Percentiles rank a stretch among this genome's conserved stretches.
phyloP scores from a whole-genome alignment of 176 grass and related monocot genomes.

The Aegilops speltoides region DNA sequence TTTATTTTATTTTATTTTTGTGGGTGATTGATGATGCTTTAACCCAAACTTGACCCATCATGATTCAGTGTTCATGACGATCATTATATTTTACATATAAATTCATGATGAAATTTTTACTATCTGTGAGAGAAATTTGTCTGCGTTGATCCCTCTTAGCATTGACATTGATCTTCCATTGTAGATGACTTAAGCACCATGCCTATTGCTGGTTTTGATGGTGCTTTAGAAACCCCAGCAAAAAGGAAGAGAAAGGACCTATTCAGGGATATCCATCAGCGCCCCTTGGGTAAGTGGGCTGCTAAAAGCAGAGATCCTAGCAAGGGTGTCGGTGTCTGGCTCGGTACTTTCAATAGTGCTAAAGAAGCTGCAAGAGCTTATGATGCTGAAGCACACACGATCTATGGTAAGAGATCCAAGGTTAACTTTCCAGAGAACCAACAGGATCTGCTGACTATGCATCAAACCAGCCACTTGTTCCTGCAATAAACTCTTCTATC shows the following conservation, averaged over 20 bases:
- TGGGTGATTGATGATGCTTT: too few species aligned
- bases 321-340: slow-evolving; percentile 88
- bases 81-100: too few species aligned
- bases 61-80: too few species aligned
- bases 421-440: slow-evolving; percentile 79
- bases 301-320: slow-evolving; percentile 92
- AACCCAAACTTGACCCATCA: too few species aligned
- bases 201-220: slow-evolving; percentile 41
- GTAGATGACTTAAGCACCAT: slow-evolving; percentile 51
- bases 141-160: not conserved
- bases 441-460: slow-evolving; percentile 19
- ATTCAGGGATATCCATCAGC: slow-evolving; percentile 84
- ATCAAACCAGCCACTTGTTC: slow-evolving; percentile 24
- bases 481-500: too few species aligned
- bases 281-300: slow-evolving; percentile 97
- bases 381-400: slow-evolving; percentile 74
- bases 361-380: slow-evolving; percentile 96
- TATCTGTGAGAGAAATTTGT: too few species aligned
- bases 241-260: slow-evolving; percentile 91
- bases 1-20: too few species aligned
- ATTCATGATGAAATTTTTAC: too few species aligned
- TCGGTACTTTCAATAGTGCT: slow-evolving; percentile 90
- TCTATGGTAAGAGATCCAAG: slow-evolving; percentile 90
- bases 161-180: slow-evolving; percentile 7
- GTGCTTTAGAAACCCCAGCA: slow-evolving; percentile 40